Evolutionary conservation across 1,139 yeast species (phyloP), one percentile per base, ranked within the genome.

Genomic region (Magnusiomyces fungicola): DNA sequence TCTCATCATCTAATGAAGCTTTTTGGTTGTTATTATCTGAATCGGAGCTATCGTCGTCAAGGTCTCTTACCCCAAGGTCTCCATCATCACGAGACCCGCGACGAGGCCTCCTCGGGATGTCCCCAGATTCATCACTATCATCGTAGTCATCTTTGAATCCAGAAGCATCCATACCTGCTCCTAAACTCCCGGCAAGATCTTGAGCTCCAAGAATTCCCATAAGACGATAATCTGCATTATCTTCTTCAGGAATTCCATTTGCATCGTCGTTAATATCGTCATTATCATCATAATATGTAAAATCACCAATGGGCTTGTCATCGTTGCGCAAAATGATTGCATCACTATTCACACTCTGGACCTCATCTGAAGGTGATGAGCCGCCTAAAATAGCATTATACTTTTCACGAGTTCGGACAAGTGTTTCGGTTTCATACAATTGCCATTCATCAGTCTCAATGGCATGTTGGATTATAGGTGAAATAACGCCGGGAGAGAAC

Each of bases 381-480:
- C 95, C 96, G 12, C 98, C 97, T 32, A 92, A 73, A 36, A 92
- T 85, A n/a, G 96, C 90, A 67, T 92, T 92, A 68, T 92, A 92
- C 69, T 89, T 90, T 62, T 89, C 96, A 56, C 98, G 76, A 1
- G 95, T 88, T 61, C 87, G 95, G 52, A 86, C 84, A 53, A 92
- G 71, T 0, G 88, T 84, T 54, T 84, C 83, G 50, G 84, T 83
- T 16, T 90, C 96, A 66, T 90, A 92, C 48, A 80, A 76, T 53
- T 80, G 80, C 99, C 99, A 92, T 14, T 74, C 72, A 21, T 75
- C 81, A 25, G 65, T 59, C 50, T 78, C 74, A 9, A 81, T 76
- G 44, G 80, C 80, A 21, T 70, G 74, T 53, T 80, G 80, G 33
- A 87, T 81, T 16, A 76, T 69, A 27, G 76, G 76, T 50, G 87